Conservation (phyloP, 2,329 filamentous ascomycete species). For the Lomentospora prolificans region DNA sequence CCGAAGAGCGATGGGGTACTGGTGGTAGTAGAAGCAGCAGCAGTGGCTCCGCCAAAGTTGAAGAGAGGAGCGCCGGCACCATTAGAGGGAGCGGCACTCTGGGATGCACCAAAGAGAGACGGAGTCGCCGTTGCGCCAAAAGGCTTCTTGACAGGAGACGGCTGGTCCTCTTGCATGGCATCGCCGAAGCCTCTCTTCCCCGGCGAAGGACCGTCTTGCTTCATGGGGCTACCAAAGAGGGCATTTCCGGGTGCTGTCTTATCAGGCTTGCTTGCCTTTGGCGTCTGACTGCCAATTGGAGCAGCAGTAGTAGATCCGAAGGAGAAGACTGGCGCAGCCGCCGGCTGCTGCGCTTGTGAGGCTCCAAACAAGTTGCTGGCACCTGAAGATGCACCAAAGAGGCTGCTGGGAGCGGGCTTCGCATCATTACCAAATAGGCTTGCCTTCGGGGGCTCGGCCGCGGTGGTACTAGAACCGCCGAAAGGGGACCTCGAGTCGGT, state of each 20-base stretch:
- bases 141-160: conserved; percentile 25
- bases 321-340: conserved; percentile 21
- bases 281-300: conserved; percentile 16
- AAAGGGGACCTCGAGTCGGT: conserved; percentile 11
- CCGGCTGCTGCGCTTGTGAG: conserved; percentile 7
- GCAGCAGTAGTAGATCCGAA: conserved; percentile 19
- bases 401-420: conserved; percentile 10
- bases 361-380: conserved; percentile 22
- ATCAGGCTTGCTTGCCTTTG: conserved; percentile 16
- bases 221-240: conserved; percentile 27
- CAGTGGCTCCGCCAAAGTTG: conserved; percentile 21
- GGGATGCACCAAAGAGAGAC: conserved; percentile 17
- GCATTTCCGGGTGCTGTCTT: conserved; percentile 16
- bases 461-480: conserved; percentile 2
- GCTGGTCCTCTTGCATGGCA: conserved; percentile 13
- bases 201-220: conserved; percentile 21
- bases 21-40: conserved; percentile 14
- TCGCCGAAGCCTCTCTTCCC: conserved; percentile 14
- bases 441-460: conserved; percentile 1
- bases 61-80: conserved; percentile 22
- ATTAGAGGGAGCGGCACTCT: conserved; percentile 10
- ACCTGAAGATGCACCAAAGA: conserved; percentile 7
- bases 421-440: conserved; percentile 6
- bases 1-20: conserved; percentile 30
- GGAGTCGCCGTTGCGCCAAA: not conserved